Conservation (phyloP, 768 basidiomycete genomes). For the Leccinum barrowsii region DNA sequence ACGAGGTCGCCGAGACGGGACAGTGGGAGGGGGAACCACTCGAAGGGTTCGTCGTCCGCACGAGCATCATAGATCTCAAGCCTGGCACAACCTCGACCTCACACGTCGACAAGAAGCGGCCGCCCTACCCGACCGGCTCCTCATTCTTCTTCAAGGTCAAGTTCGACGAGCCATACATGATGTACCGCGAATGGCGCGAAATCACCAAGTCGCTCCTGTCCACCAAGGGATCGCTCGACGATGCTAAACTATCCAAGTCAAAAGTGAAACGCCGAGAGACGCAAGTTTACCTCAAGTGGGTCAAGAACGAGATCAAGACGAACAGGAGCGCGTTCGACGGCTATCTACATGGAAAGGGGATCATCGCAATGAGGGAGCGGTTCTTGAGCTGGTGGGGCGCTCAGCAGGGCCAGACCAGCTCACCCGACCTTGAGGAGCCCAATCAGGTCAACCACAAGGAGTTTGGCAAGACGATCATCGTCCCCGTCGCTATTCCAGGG, state of each 20-base stretch:
- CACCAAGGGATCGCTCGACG: constrained; percentile 29
- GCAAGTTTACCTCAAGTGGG: constrained; percentile 77
- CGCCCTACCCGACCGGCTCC: constrained; percentile 73
- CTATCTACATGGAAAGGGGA: constrained; percentile 73
- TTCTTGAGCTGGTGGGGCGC: constrained; percentile 69
- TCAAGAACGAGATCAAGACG: constrained; percentile 64
- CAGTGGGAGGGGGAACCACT: constrained; percentile 81
- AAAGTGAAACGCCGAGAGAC: constrained; percentile 80
- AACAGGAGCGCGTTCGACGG: constrained; percentile 58
- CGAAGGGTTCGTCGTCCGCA: constrained; percentile 94
- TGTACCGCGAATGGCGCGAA: constrained; percentile 98
- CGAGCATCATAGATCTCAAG: constrained; percentile 50
- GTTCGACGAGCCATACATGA: constrained; percentile 98
- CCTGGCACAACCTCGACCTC: constrained; percentile 25
- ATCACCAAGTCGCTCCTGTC: constrained; percentile 75
- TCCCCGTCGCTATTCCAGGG: constrained; percentile 89
- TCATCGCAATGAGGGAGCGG: constrained; percentile 76
- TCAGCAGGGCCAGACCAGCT: constrained; percentile 40
- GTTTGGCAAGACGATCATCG: constrained; percentile 75
- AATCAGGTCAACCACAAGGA: constrained; percentile 14
- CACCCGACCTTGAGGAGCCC: constrained; percentile 27
- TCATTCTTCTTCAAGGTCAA: constrained; percentile 99
- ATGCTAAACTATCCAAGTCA: constrained; percentile 48
- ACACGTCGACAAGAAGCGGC: constrained; percentile 21
- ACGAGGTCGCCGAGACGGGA: constrained; percentile 60